Conservation (phyloP, 169 alveolate species). For the Cryptosporidium baileyi region DNA sequence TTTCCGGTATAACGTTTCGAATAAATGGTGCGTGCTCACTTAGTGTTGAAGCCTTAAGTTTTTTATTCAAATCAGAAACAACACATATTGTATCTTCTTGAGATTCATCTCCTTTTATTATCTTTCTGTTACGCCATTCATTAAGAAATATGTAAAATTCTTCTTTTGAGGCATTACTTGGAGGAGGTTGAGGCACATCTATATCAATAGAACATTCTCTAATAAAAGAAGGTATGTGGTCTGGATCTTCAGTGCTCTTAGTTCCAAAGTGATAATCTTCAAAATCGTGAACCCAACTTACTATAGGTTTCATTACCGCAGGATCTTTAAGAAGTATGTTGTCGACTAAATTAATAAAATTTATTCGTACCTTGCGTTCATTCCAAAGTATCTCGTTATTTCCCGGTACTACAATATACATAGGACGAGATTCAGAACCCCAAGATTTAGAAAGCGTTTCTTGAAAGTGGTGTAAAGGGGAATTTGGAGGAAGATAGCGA, state of each 20-base stretch:
- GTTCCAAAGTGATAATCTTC: slow-evolving; percentile 30
- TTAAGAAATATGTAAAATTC: slow-evolving; percentile 21
- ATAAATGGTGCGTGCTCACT: slow-evolving; percentile 17
- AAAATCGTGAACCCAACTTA: slow-evolving; percentile 69
- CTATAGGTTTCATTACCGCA: slow-evolving; percentile 35
- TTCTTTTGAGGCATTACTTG: slow-evolving; percentile 25
- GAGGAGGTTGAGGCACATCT: slow-evolving; percentile 47
- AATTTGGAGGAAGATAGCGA: slow-evolving; percentile 47
- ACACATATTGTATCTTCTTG: slow-evolving; percentile 63
- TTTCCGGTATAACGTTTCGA: slow-evolving; percentile 53
- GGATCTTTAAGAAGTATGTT: slow-evolving; percentile 49
- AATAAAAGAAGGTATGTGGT: slow-evolving; percentile 35
- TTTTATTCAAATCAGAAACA: slow-evolving; percentile 20
- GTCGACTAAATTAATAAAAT: slow-evolving; percentile 53
- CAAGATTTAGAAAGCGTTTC: slow-evolving; percentile 53
- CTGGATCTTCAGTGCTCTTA: slow-evolving; percentile 31
- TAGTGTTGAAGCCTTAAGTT: slow-evolving; percentile 1
- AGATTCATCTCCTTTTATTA: slow-evolving; percentile 22
- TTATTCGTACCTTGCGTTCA: background rate
- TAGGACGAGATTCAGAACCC: slow-evolving; percentile 59
- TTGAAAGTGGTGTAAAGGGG: slow-evolving; percentile 49
- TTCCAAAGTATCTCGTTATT: slow-evolving; percentile 40
- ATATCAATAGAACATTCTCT: slow-evolving; percentile 45
- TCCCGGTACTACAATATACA: slow-evolving; percentile 59
- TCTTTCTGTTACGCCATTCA: slow-evolving; percentile 51